Conservation (phyloP, 306 rosid genomes). For the Prunus davidiana region DNA sequence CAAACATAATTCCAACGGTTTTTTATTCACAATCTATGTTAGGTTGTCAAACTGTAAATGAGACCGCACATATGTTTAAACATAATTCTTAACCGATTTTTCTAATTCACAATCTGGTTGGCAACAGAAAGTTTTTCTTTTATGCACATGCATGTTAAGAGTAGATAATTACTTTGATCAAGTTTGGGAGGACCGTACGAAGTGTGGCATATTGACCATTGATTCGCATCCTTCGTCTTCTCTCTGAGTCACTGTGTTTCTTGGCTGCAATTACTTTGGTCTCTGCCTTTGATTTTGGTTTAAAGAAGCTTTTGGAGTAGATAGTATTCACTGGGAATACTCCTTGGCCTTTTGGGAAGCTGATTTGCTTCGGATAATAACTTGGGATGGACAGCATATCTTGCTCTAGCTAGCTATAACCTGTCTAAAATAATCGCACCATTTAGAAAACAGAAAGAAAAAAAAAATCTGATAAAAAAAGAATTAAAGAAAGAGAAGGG, state of each 20-base stretch:
- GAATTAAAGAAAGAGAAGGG: background rate
- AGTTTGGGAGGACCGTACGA: constrained; percentile 47
- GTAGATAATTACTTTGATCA: constrained; percentile 45
- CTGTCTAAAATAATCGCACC: background rate
- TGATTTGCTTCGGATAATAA: background rate
- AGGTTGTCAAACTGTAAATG: no score
- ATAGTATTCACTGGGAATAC: constrained; percentile 19
- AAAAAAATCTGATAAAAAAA: background rate
- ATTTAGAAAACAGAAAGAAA: background rate
- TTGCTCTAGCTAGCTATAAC: constrained; percentile 13
- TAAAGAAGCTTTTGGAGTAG: constrained; percentile 27
- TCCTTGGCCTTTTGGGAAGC: constrained; percentile 10
- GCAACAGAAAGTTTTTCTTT: background rate
- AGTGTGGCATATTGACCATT: constrained; percentile 62
- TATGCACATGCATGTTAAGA: background rate
- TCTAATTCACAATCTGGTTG: no score
- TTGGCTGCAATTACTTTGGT: constrained; percentile 44
- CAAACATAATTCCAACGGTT: background rate
- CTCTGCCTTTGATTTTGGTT: constrained; percentile 50
- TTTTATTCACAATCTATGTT: background rate
- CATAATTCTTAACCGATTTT: no score
- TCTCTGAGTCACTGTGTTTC: constrained; percentile 76
- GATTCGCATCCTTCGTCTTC: constrained; percentile 68
- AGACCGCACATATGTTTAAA: no score
- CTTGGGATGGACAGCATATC: constrained; percentile 43